Evolutionary conservation across 2,329 filamentous ascomycete species (phyloP).

Genomic region (Monosporascus sp.): DNA sequence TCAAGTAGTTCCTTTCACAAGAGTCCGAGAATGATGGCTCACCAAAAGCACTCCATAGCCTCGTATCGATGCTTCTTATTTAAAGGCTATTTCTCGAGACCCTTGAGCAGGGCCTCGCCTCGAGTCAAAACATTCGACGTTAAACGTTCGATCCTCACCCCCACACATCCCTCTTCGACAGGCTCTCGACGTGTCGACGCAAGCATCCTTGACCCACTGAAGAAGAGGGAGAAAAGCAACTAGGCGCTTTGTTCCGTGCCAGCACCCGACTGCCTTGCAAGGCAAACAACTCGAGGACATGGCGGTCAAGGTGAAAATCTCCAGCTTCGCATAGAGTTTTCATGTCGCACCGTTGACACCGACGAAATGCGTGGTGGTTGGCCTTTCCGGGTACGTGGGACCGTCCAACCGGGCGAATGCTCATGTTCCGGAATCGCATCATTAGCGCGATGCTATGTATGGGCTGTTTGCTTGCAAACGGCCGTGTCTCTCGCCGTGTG

Average conservation of each 20-base stretch:
- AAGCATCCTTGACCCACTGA: slow-evolving; percentile 5
- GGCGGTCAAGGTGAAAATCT: neutral
- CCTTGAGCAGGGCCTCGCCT: neutral
- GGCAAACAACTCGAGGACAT: too few species aligned
- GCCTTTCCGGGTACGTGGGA: neutral
- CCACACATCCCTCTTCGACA: neutral
- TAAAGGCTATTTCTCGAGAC: too few species aligned
- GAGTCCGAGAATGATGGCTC: too few species aligned
- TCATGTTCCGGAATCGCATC: neutral
- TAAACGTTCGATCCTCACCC: neutral
- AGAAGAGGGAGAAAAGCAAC: slow-evolving; percentile 2
- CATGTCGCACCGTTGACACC: neutral
- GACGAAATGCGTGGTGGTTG: neutral
- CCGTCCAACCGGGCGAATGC: neutral
- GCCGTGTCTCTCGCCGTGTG: neutral
- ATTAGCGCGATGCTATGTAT: neutral
- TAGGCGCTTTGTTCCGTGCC: slow-evolving; percentile 9
- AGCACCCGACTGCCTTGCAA: neutral
- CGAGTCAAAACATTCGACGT: neutral
- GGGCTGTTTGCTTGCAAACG: neutral
- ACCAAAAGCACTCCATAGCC: too few species aligned
- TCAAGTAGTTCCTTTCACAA: too few species aligned
- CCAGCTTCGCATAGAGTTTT: neutral
- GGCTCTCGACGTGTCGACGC: neutral
- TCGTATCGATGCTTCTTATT: too few species aligned